Base-by-base conservation (phyloP, 306 rosid genomes). In the Citrullus mucosospermus region DNA sequence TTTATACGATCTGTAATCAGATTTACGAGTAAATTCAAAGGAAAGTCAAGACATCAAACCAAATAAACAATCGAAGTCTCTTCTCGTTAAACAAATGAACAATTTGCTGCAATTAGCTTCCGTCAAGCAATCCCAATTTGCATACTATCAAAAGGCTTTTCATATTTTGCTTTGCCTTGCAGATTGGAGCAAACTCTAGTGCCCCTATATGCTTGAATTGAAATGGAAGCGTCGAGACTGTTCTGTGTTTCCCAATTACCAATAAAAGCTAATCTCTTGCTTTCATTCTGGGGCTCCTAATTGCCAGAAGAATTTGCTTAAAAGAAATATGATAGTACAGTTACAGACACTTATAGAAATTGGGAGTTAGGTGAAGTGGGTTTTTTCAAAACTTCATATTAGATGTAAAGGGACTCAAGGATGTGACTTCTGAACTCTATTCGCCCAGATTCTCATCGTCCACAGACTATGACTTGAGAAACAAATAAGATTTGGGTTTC, bases 121-220 rank as follows among this genome's bases (percentile, higher is more conserved):
- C 28, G 73, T 81, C 79, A 78, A 85, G 83, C 78, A 74, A 68
- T 25, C 18, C 43, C 57, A 8, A 81, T 34, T 79, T 79, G 77
- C 70, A 39, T n/a, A 88, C 70, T 71, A 36, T 30, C 46, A 15
- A 39, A 53, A 58, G 12, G 78, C 60, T 63, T 80, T 54, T 51
- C 78, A 57, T 51, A 53, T 82, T 79, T 93, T 87, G 90, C 94
- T 88, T 91, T 80, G 78, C 75, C 86, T 86, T 87, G 84, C 97
- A 91, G 93, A 85, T 67, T 85, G 84, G 84, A 44, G 50, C 50
- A 44, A 44, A 16, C 25, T 13, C 17, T 25, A 62, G 56, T 30
- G 36, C 44, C 71, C 57, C 54, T 12, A 70, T 81, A 90, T 87
- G 92, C 95, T 91, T 91, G 97, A 86, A 90, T 93, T 89, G 90